A percentile compares a stretch with the other conserved stretches of the same genome.
Evolutionary conservation across 2,329 filamentous ascomycete genomes (phyloP).

Genomic region (Nigrospora osmanthi): DNA sequence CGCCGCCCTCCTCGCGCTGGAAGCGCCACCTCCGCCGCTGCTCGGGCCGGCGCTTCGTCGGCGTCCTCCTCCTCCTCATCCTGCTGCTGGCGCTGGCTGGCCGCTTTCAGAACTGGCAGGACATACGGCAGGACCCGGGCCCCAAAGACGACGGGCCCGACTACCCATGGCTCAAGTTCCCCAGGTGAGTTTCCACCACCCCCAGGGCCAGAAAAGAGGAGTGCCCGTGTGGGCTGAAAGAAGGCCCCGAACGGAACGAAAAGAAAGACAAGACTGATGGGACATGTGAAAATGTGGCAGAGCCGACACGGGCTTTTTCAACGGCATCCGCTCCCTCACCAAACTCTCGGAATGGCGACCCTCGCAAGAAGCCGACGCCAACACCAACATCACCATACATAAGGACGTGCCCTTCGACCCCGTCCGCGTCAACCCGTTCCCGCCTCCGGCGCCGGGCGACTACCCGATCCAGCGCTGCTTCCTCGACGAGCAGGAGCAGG

Average conservation of each 20-base stretch:
- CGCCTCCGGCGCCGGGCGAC: neutral
- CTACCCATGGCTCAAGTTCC: conserved; percentile 1
- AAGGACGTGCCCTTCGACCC: conserved; percentile 16
- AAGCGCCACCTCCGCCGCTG: neutral
- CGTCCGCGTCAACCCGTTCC: conserved; percentile 14
- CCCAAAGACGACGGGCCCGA: neutral
- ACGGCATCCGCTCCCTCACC: conserved; percentile 18
- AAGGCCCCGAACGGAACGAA: too few relatives aligned
- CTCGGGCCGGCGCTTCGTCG: neutral
- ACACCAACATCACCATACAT: conserved; percentile 12
- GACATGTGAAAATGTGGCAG: neutral
- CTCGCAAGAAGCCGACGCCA: conserved; percentile 12
- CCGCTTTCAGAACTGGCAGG: neutral
- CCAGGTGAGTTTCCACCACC: neutral
- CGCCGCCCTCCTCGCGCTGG: neutral
- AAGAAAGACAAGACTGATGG: neutral
- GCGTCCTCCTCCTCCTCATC: neutral
- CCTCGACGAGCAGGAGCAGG: conserved; percentile 37
- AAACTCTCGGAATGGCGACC: conserved; percentile 18
- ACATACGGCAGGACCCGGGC: too few relatives aligned
- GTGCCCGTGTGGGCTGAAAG: neutral
- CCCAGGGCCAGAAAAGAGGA: too few relatives aligned
- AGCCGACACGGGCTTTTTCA: conserved; percentile 13
- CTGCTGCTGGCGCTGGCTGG: neutral
- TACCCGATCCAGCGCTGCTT: conserved; percentile 31